Evolutionary conservation across 208 protist genomes (phyloP).

Genomic region (Herpetomonas tarakana): DNA sequence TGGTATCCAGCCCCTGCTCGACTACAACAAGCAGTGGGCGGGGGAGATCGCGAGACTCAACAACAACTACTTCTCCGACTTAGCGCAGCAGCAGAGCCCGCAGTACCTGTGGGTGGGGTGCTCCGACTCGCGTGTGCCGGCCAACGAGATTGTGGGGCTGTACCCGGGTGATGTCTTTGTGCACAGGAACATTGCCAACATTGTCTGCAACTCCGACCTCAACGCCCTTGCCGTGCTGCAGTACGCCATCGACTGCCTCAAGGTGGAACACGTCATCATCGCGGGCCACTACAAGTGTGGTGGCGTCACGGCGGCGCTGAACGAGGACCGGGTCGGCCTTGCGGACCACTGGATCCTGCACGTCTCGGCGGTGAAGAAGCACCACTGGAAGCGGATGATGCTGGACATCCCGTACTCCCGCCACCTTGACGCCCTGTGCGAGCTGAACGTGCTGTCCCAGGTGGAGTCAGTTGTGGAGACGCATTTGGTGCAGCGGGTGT

Average conservation of each 20-base stretch:
- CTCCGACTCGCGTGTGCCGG: slow-evolving; percentile 82
- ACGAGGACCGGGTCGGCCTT: slow-evolving; percentile 53
- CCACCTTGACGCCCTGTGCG: slow-evolving; percentile 61
- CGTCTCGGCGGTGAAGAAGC: slow-evolving; percentile 60
- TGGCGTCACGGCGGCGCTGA: slow-evolving; percentile 78
- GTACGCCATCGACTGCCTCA: slow-evolving; percentile 92
- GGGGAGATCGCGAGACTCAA: slow-evolving; percentile 63
- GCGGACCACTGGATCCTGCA: slow-evolving; percentile 83
- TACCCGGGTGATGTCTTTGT: slow-evolving; percentile 93
- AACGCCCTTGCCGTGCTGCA: slow-evolving; percentile 91
- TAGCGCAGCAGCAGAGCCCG: slow-evolving; percentile 81
- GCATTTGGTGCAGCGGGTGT: slow-evolving; percentile 50
- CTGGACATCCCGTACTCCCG: slow-evolving; percentile 31
- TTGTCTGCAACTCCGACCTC: slow-evolving; percentile 87
- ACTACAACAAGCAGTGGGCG: slow-evolving; percentile 90
- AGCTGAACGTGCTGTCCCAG: slow-evolving; percentile 75
- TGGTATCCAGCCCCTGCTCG: slow-evolving; percentile 77
- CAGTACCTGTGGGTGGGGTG: slow-evolving; percentile 95
- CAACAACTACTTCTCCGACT: slow-evolving; percentile 82
- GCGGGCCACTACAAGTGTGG: slow-evolving; percentile 94
- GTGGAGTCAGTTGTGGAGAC: slow-evolving; percentile 63
- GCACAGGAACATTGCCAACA: slow-evolving; percentile 94
- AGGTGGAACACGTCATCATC: slow-evolving; percentile 94
- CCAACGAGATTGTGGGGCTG: slow-evolving; percentile 88
- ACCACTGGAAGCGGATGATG: slow-evolving; percentile 59